Evolutionary conservation across 306 rosid genomes (phyloP), one percentile per base, ranked within the genome.

Genomic region (Dicorynia guianensis): DNA sequence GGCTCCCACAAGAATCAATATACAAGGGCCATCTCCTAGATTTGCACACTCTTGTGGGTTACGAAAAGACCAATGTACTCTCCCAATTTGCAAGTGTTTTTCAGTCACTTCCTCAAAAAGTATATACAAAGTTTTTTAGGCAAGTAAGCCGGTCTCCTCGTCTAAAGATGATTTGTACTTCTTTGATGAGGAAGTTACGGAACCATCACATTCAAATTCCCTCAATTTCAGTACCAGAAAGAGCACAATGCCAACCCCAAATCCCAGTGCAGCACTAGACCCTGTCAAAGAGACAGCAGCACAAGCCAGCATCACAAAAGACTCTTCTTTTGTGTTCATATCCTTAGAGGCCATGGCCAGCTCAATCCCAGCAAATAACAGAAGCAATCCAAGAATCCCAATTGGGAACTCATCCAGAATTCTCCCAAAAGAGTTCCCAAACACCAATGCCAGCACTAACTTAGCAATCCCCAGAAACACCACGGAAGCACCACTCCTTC

Each of bases 281-380:
- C 97, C 95, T 1, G 95, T 87, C 52, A 87, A 68, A 35, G 97
- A 91, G 77, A 89, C 91, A 43, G 97, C 93, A 53, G 95, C 97
- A 81, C 90, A 86, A 56, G 89, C 86, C 76, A 89, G 67, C 97
- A 91, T 89, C 12, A 89, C 91, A 75, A 89, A 88, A 0, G 93
- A 83, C 43, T 92, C 97, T 76, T 86, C 76, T 56, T 89, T 92
- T 5, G 88, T 73, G 49, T 69, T 87, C 89, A 92, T 89, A 7
- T 89, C 97, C 40, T 66, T 85, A 1, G 90, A 71, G 7, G 97
- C 96, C 97, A 89, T 88, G 0, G 90, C 97, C 71, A 92, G 59
- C 17, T 86, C 93, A 63, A 87, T 86, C 79, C 93, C 97, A 11
- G 93, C 93, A 63, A 92, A 89, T 30, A 92, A 65, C 70, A 92